Percentiles rank a stretch among this genome's conserved stretches.
phyloP scores from a whole-genome alignment of 768 basidiomycete genomes.

The Auricularia sp. region DNA sequence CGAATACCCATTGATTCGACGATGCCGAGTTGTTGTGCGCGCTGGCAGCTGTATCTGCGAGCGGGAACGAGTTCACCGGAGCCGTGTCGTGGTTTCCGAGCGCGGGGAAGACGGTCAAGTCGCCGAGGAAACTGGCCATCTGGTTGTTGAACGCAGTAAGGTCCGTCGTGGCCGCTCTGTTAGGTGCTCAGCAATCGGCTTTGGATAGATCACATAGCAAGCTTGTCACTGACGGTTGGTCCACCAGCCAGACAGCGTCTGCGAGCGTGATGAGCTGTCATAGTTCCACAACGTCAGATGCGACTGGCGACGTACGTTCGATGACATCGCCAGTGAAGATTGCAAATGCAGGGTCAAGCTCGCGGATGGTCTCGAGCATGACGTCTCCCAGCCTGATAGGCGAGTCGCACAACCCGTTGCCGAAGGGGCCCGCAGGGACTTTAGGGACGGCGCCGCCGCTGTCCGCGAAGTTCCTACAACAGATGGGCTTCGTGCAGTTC shows the following conservation, averaged over 20 bases:
- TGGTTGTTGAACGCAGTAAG: slow-evolving; percentile 36
- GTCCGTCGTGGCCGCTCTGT: slow-evolving; percentile 35
- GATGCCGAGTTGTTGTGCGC: slow-evolving; percentile 25
- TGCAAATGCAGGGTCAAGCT: slow-evolving; percentile 29
- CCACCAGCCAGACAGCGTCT: slow-evolving; percentile 44
- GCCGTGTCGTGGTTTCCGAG: slow-evolving; percentile 43
- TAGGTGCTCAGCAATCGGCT: background rate
- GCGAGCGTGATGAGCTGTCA: background rate
- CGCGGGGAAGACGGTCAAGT: slow-evolving; percentile 34
- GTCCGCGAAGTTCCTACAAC: slow-evolving; percentile 44
- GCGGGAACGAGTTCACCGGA: slow-evolving; percentile 50
- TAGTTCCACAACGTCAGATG: background rate
- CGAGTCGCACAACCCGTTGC: slow-evolving; percentile 43
- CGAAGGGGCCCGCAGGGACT: slow-evolving; percentile 39
- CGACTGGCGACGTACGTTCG: slow-evolving; percentile 30
- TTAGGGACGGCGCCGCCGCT: slow-evolving; percentile 21
- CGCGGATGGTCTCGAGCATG: slow-evolving; percentile 36
- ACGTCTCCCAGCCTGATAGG: slow-evolving; percentile 38
- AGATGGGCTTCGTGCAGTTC: slow-evolving; percentile 52
- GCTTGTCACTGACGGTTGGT: slow-evolving; percentile 25
- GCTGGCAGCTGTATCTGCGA: slow-evolving; percentile 7
- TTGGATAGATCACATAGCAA: background rate
- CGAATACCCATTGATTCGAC: slow-evolving; percentile 44
- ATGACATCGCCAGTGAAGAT: slow-evolving; percentile 60
- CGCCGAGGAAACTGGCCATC: slow-evolving; percentile 29